phyloP scores from a whole-genome alignment of 768 basidiomycete genomes.

The Agaricus sinodeliciosus region DNA sequence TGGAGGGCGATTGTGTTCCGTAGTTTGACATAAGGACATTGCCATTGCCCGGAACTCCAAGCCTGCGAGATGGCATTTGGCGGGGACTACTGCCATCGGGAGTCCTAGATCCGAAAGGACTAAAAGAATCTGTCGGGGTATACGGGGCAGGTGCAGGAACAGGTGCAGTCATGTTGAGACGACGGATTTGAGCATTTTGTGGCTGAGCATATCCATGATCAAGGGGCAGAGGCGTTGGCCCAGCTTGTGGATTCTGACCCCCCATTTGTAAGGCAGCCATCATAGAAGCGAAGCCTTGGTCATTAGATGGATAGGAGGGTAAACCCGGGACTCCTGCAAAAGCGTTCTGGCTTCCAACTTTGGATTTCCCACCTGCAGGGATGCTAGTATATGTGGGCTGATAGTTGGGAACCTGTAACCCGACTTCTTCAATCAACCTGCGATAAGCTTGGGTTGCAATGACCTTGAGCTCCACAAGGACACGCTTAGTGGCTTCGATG shows the following conservation, averaged over 20 bases:
- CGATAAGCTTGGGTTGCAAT: conserved; percentile 93
- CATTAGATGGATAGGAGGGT: conserved; percentile 73
- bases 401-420: conserved; percentile 83
- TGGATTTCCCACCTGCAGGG: conserved; percentile 51
- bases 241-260: conserved; percentile 78
- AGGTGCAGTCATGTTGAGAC: conserved; percentile 21
- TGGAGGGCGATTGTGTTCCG: conserved; percentile 53
- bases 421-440: conserved; percentile 90
- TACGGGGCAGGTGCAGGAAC: conserved; percentile 25
- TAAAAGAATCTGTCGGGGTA: conserved; percentile 42
- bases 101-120: conserved; percentile 42
- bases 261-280: conserved; percentile 92
- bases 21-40: conserved; percentile 32
- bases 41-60: conserved; percentile 36
- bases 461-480: conserved; percentile 86
- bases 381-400: conserved; percentile 70
- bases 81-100: conserved; percentile 42
- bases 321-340: conserved; percentile 57
- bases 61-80: conserved; percentile 42
- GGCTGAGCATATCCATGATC: conserved; percentile 52
- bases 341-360: conserved; percentile 50
- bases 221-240: conserved; percentile 46
- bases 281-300: conserved; percentile 85
- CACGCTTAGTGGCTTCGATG: conserved; percentile 84
- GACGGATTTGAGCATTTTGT: conserved; percentile 27